Conservation (phyloP, 495 filamentous ascomycete genomes). For the Tuber umbilicatum region DNA sequence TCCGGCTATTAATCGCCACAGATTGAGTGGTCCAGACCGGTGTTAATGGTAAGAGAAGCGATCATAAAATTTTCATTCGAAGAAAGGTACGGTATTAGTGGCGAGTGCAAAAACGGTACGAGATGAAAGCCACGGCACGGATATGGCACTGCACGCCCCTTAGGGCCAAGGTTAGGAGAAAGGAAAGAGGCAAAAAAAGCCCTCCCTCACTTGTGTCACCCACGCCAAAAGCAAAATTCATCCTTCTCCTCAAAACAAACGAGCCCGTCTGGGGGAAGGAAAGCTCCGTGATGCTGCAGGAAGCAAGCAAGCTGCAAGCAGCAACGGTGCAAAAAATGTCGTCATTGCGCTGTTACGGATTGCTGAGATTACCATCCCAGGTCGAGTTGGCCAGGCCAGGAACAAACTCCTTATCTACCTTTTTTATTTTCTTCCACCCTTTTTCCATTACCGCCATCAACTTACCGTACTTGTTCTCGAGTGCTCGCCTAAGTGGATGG, state of each 20-base stretch:
- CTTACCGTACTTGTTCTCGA: too few species aligned
- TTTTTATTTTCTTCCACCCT: background rate
- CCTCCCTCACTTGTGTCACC: background rate
- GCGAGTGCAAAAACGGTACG: background rate
- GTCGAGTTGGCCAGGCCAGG: background rate
- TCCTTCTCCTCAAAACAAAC: background rate
- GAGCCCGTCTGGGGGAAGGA: background rate
- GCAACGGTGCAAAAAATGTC: background rate
- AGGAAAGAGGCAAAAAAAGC: background rate
- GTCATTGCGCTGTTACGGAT: background rate
- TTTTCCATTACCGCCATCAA: background rate
- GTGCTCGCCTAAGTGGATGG: background rate
- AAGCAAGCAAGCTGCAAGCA: background rate
- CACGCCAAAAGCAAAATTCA: background rate
- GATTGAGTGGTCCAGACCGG: background rate
- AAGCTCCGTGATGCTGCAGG: conserved; percentile 2
- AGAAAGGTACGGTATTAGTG: background rate
- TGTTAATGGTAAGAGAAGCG: background rate
- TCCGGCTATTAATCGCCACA: background rate
- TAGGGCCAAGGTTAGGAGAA: background rate
- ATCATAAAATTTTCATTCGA: background rate
- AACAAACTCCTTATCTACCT: background rate
- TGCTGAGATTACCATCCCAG: background rate
- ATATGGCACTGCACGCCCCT: background rate
- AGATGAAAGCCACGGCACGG: background rate